Conservation (phyloP, 768 basidiomycete genomes). For the Mycena rosella region DNA sequence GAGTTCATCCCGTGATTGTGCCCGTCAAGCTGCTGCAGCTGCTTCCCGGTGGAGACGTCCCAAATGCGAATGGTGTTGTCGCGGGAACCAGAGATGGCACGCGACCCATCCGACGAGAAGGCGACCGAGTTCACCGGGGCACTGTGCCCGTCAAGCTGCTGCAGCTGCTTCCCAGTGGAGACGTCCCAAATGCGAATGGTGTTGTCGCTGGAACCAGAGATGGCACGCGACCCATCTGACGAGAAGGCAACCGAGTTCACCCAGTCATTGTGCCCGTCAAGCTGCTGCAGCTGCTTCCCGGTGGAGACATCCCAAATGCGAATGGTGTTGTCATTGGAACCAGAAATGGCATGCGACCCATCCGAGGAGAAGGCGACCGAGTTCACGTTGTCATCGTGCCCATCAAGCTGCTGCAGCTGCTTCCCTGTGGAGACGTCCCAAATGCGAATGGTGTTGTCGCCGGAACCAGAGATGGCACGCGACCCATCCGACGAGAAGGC, state of each 20-base stretch:
- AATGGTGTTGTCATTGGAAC: background rate
- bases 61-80: background rate
- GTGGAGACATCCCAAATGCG: background rate
- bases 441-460: too few species aligned
- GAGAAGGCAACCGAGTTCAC: too few species aligned
- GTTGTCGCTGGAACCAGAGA: background rate
- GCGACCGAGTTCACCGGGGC: background rate
- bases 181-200: slow-evolving; percentile 1
- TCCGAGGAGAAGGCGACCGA: too few species aligned
- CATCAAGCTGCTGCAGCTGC: too few species aligned
- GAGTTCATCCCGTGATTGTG: too few species aligned
- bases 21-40: too few species aligned
- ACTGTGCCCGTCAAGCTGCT: background rate
- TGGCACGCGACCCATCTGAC: too few species aligned
- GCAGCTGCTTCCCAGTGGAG: background rate
- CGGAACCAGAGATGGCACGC: too few species aligned
- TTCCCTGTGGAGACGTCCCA: too few species aligned
- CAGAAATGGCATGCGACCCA: background rate
- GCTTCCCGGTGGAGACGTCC: background rate
- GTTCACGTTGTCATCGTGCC: too few species aligned
- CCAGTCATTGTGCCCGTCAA: background rate
- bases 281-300: background rate
- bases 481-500: too few species aligned
- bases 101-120: background rate
- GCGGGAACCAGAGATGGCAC: background rate